Evolutionary conservation across 495 filamentous ascomycete species (phyloP).

Genomic region (Podospora fimiseda): DNA sequence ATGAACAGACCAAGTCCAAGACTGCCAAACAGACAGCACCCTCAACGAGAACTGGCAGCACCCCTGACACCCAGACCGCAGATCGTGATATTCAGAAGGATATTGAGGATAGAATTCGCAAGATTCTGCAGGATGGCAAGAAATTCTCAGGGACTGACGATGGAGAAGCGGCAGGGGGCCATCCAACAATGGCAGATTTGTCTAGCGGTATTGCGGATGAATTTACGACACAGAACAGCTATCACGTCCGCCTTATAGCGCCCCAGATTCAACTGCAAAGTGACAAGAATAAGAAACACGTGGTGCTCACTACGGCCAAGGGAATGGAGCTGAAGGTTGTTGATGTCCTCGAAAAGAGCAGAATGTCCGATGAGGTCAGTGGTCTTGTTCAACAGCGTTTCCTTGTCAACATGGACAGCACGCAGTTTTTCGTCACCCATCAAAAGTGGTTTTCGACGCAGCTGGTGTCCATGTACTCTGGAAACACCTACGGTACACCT

Average conservation of each 20-base stretch:
- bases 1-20: conserved; percentile 75
- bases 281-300: conserved; percentile 91
- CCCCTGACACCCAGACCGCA: conserved; percentile 30
- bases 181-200: conserved; percentile 49
- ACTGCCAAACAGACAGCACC: conserved; percentile 33
- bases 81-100: conserved; percentile 55
- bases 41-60: conserved; percentile 29
- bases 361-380: conserved; percentile 85
- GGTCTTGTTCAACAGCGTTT: conserved; percentile 93
- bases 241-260: conserved; percentile 88
- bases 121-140: conserved; percentile 78
- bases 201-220: conserved; percentile 76
- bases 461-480: conserved; percentile 86
- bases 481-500: conserved; percentile 83
- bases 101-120: conserved; percentile 79
- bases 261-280: conserved; percentile 97
- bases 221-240: conserved; percentile 88
- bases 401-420: conserved; percentile 87
- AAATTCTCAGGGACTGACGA: conserved; percentile 76
- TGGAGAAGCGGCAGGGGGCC: conserved; percentile 25
- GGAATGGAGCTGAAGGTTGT: conserved; percentile 95
- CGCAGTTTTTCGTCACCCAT: conserved; percentile 95
- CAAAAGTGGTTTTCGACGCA: conserved; percentile 75
- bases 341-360: conserved; percentile 94
- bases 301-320: conserved; percentile 87